Percentiles rank a stretch among this genome's conserved stretches.
Conservation (phyloP, 495 filamentous ascomycete genomes). For the Penicillium dipodomyicola region DNA sequence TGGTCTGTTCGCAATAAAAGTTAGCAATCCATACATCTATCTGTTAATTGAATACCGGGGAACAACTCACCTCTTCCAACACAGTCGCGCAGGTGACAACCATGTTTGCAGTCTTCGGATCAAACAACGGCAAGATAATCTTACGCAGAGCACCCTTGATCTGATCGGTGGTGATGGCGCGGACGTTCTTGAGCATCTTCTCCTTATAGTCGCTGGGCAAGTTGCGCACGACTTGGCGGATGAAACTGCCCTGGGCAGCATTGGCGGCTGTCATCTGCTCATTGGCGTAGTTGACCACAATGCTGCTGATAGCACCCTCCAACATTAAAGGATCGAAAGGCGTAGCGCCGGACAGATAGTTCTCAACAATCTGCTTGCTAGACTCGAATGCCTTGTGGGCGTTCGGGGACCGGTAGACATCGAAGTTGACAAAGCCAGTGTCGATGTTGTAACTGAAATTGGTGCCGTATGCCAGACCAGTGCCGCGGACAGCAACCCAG, state of each 20-base stretch:
- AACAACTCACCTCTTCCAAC: slow-evolving; percentile 70
- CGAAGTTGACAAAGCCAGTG: slow-evolving; percentile 73
- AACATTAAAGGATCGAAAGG: slow-evolving; percentile 77
- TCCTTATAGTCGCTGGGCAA: slow-evolving; percentile 77
- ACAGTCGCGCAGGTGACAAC: slow-evolving; percentile 85
- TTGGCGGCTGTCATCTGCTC: slow-evolving; percentile 77
- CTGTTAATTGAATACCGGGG: slow-evolving; percentile 2
- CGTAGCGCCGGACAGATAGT: slow-evolving; percentile 56
- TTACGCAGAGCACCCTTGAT: slow-evolving; percentile 72
- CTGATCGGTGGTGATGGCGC: slow-evolving; percentile 71
- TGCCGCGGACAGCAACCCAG: slow-evolving; percentile 88
- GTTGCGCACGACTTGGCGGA: slow-evolving; percentile 72
- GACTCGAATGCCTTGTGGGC: slow-evolving; percentile 81
- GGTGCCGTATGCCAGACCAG: slow-evolving; percentile 86
- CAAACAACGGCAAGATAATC: slow-evolving; percentile 75
- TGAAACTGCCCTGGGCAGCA: slow-evolving; percentile 78
- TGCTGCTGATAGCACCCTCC: slow-evolving; percentile 84
- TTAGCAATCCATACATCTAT: slow-evolving; percentile 4
- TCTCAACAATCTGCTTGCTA: slow-evolving; percentile 69
- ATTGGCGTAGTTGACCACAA: slow-evolving; percentile 81
- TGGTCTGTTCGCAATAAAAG: slow-evolving; percentile 47
- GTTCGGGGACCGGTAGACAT: slow-evolving; percentile 85
- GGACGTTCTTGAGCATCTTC: slow-evolving; percentile 70
- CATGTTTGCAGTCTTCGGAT: slow-evolving; percentile 71
- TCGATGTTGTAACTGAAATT: slow-evolving; percentile 72